Percentiles rank a stretch among this genome's conserved stretches.
Evolutionary conservation across 2,329 filamentous ascomycete species (phyloP).

Genomic region (Aspergillus sp.): DNA sequence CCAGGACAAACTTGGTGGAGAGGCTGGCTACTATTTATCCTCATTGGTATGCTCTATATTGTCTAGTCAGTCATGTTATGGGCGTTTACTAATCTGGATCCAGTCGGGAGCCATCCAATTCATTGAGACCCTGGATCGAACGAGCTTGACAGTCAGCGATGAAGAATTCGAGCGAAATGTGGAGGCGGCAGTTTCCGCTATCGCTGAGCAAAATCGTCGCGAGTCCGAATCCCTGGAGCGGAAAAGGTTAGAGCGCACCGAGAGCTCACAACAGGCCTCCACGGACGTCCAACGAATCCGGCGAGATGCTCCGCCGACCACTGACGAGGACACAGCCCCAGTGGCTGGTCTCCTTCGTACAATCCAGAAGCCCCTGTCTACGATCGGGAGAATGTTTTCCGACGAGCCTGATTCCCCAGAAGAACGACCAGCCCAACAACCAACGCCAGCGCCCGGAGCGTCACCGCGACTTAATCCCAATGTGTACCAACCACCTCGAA

Average conservation of each 20-base stretch:
- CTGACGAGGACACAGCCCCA: constrained; percentile 72
- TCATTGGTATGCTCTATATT: constrained; percentile 62
- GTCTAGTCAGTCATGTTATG: constrained; percentile 21
- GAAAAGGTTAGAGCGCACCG: constrained; percentile 46
- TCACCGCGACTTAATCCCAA: constrained; percentile 49
- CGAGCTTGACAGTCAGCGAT: constrained; percentile 86
- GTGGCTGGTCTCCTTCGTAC: constrained; percentile 83
- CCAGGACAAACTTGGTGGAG: constrained; percentile 94
- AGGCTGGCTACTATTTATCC: constrained; percentile 96
- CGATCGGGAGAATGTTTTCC: constrained; percentile 92
- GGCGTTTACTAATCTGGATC: not conserved
- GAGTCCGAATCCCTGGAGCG: constrained; percentile 49
- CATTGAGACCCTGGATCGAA: constrained; percentile 93
- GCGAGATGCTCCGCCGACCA: constrained; percentile 35
- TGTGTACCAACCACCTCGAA: constrained; percentile 44
- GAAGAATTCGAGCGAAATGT: constrained; percentile 95
- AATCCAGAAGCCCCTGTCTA: constrained; percentile 86
- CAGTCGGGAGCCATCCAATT: constrained; percentile 81
- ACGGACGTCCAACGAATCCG: constrained; percentile 56
- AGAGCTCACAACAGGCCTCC: constrained; percentile 58
- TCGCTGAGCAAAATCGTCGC: constrained; percentile 78
- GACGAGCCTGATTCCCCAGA: constrained; percentile 55
- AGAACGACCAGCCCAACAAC: constrained; percentile 36
- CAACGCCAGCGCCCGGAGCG: constrained; percentile 34
- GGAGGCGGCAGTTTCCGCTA: constrained; percentile 92